Evolutionary conservation across 306 rosid species (phyloP).

Genomic region (Begonia loranthoides): DNA sequence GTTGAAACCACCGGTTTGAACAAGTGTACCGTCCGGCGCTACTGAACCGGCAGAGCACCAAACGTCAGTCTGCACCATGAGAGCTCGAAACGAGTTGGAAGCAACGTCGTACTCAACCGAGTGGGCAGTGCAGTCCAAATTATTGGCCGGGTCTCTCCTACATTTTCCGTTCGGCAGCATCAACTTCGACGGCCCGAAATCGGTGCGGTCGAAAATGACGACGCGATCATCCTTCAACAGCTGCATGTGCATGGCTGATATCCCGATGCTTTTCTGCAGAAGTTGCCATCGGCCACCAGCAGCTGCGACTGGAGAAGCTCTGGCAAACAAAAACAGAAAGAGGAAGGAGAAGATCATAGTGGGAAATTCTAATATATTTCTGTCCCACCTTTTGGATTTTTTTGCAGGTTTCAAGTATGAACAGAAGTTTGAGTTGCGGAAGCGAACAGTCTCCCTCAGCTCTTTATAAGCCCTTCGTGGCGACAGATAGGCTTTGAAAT

Average conservation of each 20-base stretch:
- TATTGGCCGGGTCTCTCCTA: constrained; percentile 17
- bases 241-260: constrained; percentile 74
- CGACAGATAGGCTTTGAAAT: no score
- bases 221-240: constrained; percentile 46
- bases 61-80: constrained; percentile 44
- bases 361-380: no score
- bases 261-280: constrained; percentile 39
- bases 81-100: constrained; percentile 36
- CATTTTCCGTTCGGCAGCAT: constrained; percentile 24
- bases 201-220: constrained; percentile 55
- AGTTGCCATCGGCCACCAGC: constrained; percentile 56
- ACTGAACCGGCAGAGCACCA: constrained; percentile 87
- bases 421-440: no score
- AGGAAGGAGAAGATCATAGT: no score
- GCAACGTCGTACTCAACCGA: constrained; percentile 61
- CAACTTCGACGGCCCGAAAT: constrained; percentile 42
- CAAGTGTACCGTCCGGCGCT: constrained; percentile 55
- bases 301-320: not conserved
- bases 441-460: no score
- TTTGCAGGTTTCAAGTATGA: no score
- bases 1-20: constrained; percentile 49
- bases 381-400: no score
- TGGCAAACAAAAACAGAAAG: no score
- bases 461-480: no score
- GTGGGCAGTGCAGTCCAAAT: constrained; percentile 64